Evolutionary conservation across 192 early-diverging fungal species (phyloP).

Genomic region (Linnemannia zychae): DNA sequence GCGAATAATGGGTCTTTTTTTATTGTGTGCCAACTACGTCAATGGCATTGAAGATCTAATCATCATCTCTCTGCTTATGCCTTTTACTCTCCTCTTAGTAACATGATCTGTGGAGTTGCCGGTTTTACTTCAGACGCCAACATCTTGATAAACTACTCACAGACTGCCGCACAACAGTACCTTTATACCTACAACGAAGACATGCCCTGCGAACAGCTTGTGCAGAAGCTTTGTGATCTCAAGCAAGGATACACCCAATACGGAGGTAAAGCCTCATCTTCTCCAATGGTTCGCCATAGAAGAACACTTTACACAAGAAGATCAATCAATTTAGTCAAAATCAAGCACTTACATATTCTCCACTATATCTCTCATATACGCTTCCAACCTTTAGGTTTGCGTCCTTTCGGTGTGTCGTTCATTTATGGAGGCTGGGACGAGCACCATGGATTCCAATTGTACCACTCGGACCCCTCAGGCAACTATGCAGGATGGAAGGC

Average conservation of each 20-base stretch:
- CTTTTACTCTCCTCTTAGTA: constrained; percentile 57
- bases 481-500: constrained; percentile 99
- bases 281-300: too few species aligned
- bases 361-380: too few species aligned
- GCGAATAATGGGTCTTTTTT: too few species aligned
- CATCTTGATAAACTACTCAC: constrained; percentile 91
- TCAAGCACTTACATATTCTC: too few species aligned
- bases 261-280: constrained; percentile 70
- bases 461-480: constrained; percentile 98
- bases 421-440: constrained; percentile 96
- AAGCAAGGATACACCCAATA: constrained; percentile 99
- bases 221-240: constrained; percentile 94
- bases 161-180: constrained; percentile 91
- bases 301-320: too few species aligned
- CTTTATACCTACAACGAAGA: constrained; percentile 88
- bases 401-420: constrained; percentile 99
- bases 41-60: background rate
- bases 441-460: constrained; percentile 94
- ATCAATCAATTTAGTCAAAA: too few species aligned
- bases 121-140: constrained; percentile 98
- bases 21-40: background rate
- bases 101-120: constrained; percentile 94
- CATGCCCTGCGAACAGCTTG: constrained; percentile 96
- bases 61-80: background rate
- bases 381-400: constrained; percentile 68